Evolutionary conservation across 371 early-diverging fungal genomes (phyloP), one percentile per base, ranked within the genome.

Genomic region (Basidiobolus meristosporus): DNA sequence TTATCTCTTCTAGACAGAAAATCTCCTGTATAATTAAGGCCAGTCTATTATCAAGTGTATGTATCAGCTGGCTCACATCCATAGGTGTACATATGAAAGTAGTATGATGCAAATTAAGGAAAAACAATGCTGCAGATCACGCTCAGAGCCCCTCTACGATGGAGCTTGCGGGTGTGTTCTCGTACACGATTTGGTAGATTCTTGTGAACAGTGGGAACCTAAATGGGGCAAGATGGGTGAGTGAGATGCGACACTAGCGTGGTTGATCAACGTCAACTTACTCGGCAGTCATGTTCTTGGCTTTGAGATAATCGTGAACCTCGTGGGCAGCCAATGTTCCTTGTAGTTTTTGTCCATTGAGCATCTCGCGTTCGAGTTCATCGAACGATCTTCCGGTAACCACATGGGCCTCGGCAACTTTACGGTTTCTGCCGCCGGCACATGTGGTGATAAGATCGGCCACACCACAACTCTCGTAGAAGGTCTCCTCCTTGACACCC

Each of bases 341-440:
- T 63, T 98, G 99, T 36, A 98, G 68, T 62, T 99, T 97, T 49
- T 98, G 98, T 28, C 97, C 98, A 47, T 90, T 87, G 44, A 99
- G 70, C 55, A 89, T 53, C 48, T 90, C 88, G 22, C 62, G 47
- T 53, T 99, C 98, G 16, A 98, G 68, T 41, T 70, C 73, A 33
- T 85, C 82, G 57, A 98, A 82, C 3, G 87, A 68, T 22, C 88
- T 86, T 35, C 86, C 83, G 9, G 88, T 89, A 42, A 55, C 54
- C 16, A 82, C 91, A 57, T 77, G 78, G 0, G 89, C 92, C 51
- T 91, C 92, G 2, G 90, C 90, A 9, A 92, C 78, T 41, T 73
- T 76, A 37, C 92, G 73, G 68, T 99, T 98, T 42, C 99, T 78
- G 10, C 99, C 99, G 40, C 88, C 89, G 39, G 77, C 74, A 59